A percentile compares a stretch with the other conserved stretches of the same genome.
Conservation (phyloP, 2,329 filamentous ascomycete genomes). For the Fusarium incarnatum region DNA sequence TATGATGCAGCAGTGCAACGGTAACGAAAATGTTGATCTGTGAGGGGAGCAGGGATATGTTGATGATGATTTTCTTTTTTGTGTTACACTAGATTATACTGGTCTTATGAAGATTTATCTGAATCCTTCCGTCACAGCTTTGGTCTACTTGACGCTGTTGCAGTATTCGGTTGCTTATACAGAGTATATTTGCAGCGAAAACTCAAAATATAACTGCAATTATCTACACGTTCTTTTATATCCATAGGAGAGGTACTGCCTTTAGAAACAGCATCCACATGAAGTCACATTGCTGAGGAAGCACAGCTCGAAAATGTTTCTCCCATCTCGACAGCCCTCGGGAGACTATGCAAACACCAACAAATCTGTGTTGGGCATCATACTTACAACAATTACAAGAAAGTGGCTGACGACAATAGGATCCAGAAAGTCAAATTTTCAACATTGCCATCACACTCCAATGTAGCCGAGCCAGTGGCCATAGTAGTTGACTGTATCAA, state of each 20-base stretch:
- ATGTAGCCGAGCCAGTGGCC: background rate
- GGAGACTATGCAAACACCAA: background rate
- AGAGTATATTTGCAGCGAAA: background rate
- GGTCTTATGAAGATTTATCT: background rate
- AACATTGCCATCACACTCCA: background rate
- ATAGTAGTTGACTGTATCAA: background rate
- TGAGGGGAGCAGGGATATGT: constrained; percentile 42
- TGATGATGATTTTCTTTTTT: background rate
- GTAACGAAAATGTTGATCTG: constrained; percentile 57
- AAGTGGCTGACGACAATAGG: background rate
- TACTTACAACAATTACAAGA: background rate
- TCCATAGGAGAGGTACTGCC: background rate
- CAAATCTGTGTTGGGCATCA: background rate
- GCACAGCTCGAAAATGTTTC: background rate
- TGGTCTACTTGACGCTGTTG: background rate
- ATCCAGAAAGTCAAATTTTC: background rate
- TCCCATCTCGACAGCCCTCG: background rate
- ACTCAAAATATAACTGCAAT: background rate
- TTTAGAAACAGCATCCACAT: background rate
- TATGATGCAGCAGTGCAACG: constrained; percentile 78
- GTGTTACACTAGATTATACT: background rate
- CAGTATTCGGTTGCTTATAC: background rate
- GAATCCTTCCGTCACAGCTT: background rate
- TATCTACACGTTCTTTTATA: background rate
- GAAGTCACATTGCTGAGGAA: background rate